phyloP scores from a whole-genome alignment of 148 eudicot genomes.

The Dysphania ambrosioides region DNA sequence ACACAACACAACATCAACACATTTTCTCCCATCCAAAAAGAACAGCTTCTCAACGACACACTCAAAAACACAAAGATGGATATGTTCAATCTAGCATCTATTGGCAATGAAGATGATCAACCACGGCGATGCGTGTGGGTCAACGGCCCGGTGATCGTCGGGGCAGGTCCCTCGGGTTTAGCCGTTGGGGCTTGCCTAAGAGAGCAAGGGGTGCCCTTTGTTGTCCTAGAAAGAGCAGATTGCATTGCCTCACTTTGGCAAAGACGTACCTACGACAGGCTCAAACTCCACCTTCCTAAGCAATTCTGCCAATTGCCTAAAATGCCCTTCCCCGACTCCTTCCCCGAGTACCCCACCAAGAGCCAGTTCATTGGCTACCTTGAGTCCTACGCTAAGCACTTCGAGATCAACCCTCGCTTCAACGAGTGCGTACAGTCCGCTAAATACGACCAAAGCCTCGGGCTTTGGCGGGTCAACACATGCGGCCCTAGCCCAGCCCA shows the following conservation, averaged over 20 bases:
- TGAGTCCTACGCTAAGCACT: constrained; percentile 57
- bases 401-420: constrained; percentile 58
- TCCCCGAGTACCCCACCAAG: constrained; percentile 75
- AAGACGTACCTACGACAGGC: constrained; percentile 68
- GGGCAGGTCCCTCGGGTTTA: constrained; percentile 86
- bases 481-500: background rate
- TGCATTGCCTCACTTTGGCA: constrained; percentile 94
- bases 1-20: background rate
- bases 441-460: constrained; percentile 54
- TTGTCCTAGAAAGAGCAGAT: constrained; percentile 61
- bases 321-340: constrained; percentile 63
- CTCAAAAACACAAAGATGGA: constrained; percentile 14
- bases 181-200: constrained; percentile 80
- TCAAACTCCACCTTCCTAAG: constrained; percentile 82
- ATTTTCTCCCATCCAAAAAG: background rate
- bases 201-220: constrained; percentile 69
- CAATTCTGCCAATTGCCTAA: constrained; percentile 77
- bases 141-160: constrained; percentile 82
- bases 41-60: background rate
- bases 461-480: constrained; percentile 65
- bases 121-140: constrained; percentile 59
- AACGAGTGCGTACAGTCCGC: constrained; percentile 69
- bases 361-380: constrained; percentile 78
- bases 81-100: constrained; percentile 4
- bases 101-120: constrained; percentile 13